Conservation (phyloP, 768 basidiomycete species). For the Leccinum aurantiacum region DNA sequence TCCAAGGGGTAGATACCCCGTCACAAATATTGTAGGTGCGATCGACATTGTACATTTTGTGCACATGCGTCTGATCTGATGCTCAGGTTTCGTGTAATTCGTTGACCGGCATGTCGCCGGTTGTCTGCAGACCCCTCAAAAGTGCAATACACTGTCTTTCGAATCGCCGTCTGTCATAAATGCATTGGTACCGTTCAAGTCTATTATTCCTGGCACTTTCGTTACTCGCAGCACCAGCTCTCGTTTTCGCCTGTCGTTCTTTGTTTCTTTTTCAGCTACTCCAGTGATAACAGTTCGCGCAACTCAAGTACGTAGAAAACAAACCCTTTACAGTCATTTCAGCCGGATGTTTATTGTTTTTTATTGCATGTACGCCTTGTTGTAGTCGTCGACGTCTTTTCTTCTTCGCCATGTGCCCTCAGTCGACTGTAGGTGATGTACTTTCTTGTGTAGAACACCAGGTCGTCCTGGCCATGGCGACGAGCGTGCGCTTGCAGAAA, state of each 20-base stretch:
- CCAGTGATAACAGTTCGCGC: background rate
- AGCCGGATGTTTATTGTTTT: slow-evolving; percentile 18
- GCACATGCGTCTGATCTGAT: slow-evolving; percentile 8
- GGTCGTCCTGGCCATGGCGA: slow-evolving; percentile 1
- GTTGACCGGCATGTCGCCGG: background rate
- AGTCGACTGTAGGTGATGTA: slow-evolving; percentile 4
- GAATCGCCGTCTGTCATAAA: background rate
- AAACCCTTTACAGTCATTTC: slow-evolving; percentile 12
- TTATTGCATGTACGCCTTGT: slow-evolving; percentile 17
- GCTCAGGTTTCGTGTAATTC: background rate
- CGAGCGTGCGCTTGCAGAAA: background rate
- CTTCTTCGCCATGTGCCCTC: background rate
- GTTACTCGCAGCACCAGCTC: slow-evolving; percentile 5
- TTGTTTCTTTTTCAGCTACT: slow-evolving; percentile 4
- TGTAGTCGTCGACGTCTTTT: slow-evolving; percentile 10
- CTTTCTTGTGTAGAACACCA: slow-evolving; percentile 19
- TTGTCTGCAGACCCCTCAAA: slow-evolving; percentile 5
- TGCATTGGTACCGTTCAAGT: slow-evolving; percentile 2
- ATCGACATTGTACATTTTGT: no score
- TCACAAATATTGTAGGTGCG: slow-evolving; percentile 5
- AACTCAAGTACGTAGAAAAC: slow-evolving; percentile 12
- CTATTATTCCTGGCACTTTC: slow-evolving; percentile 7
- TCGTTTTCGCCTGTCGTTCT: slow-evolving; percentile 8
- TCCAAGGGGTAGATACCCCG: slow-evolving; percentile 21
- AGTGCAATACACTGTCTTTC: background rate